A percentile compares a stretch with the other conserved stretches of the same genome.
These are phyloP conservation scores for Ophiostoma novo-ulmi DNA, from an alignment of 2,329 filamentous ascomycete genomes.

Conservation along the genomic window DNA sequence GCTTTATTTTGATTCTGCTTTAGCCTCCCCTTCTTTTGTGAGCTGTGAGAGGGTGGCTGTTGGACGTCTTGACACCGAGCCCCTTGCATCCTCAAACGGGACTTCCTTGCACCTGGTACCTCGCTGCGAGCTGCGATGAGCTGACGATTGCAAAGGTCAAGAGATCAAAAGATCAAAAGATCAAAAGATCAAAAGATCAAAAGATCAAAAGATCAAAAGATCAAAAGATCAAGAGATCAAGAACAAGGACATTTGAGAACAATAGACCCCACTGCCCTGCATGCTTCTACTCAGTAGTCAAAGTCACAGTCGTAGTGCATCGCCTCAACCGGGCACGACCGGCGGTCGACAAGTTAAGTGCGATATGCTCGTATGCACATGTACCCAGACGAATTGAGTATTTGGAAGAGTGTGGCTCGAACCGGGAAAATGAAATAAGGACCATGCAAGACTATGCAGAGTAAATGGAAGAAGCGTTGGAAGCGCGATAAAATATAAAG, in stretches of 20 bases:
- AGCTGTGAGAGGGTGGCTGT: not conserved
- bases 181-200: not conserved
- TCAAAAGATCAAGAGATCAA: not conserved
- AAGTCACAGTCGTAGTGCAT: not conserved
- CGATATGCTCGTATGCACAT: not conserved
- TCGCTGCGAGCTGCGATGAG: not conserved
- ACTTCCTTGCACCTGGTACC: not conserved
- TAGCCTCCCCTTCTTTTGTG: not conserved
- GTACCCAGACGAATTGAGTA: not conserved
- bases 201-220: too few relatives aligned
- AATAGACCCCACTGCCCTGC: not conserved
- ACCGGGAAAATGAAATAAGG: not conserved
- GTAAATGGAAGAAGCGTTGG: not conserved
- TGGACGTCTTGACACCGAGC: not conserved
- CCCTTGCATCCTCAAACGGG: not conserved
- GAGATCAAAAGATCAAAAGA: not conserved
- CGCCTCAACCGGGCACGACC: conserved; percentile 9
- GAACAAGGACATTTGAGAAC: not conserved
- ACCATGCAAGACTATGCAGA: not conserved
- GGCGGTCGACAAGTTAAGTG: conserved; percentile 1
- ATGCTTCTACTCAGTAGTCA: not conserved
- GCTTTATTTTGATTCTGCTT: not conserved
- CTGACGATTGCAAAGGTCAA: not conserved
- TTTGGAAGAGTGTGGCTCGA: conserved; percentile 6
- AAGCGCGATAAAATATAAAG: not conserved